A percentile compares a stretch with the other conserved stretches of the same genome.
Conservation (phyloP, 768 basidiomycete species). For the Mycena maculata region DNA sequence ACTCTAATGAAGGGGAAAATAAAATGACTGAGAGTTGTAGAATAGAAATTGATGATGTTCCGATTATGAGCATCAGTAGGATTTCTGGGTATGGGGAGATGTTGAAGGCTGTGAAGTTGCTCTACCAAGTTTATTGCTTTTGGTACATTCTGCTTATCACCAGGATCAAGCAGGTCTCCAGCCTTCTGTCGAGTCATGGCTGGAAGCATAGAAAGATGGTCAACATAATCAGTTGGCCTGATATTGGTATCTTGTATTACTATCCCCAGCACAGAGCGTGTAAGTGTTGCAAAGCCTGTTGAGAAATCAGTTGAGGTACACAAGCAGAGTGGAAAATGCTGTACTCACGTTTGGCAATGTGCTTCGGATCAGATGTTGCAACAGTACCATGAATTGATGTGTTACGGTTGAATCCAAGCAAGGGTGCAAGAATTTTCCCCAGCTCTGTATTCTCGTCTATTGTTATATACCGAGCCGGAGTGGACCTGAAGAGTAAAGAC, state of each 20-base stretch:
- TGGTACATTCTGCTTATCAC: constrained; percentile 39
- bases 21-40: background rate
- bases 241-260: background rate
- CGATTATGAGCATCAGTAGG: background rate
- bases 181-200: constrained; percentile 14
- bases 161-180: constrained; percentile 30
- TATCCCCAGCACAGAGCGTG: background rate
- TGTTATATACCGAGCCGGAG: too few relatives aligned
- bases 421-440: constrained; percentile 20
- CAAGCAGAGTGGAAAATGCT: too few relatives aligned
- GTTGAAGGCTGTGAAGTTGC: background rate
- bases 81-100: background rate
- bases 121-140: constrained; percentile 24
- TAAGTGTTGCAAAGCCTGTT: background rate
- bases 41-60: background rate
- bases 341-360: constrained; percentile 40
- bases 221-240: background rate
- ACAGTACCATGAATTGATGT: constrained; percentile 34
- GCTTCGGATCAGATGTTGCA: constrained; percentile 43
- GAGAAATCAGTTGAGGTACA: too few relatives aligned
- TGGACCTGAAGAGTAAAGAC: too few relatives aligned
- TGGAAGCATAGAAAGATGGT: background rate
- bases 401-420: constrained; percentile 37
- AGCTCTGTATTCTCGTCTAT: constrained; percentile 22
- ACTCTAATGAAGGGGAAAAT: constrained; percentile 5